A percentile compares a stretch with the other conserved stretches of the same genome.
These are phyloP conservation scores for Bertia moriformis DNA, from an alignment of 2,329 filamentous ascomycete species.

Conservation along the genomic window DNA sequence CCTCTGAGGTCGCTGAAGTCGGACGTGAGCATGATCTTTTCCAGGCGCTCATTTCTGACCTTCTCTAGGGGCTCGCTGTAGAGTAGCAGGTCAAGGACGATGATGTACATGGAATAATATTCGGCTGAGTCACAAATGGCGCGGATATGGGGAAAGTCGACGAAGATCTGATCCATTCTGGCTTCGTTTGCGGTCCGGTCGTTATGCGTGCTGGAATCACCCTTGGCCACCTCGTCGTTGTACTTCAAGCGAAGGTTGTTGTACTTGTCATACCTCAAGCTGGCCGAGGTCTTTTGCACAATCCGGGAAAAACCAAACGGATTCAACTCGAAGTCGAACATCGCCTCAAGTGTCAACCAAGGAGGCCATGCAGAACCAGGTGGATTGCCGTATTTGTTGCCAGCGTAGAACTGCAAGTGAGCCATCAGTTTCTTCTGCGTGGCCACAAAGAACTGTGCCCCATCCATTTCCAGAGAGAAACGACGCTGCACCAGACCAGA, in stretches of 20 bases:
- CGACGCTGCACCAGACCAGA: slow-evolving; percentile 60
- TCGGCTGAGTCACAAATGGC: slow-evolving; percentile 95
- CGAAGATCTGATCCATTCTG: background rate
- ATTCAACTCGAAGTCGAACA: slow-evolving; percentile 61
- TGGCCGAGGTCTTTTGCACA: slow-evolving; percentile 60
- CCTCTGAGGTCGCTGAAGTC: slow-evolving; percentile 95
- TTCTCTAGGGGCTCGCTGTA: slow-evolving; percentile 96
- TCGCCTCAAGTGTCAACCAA: slow-evolving; percentile 66
- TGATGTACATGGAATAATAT: slow-evolving; percentile 97
- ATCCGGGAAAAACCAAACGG: slow-evolving; percentile 63
- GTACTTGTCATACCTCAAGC: slow-evolving; percentile 61
- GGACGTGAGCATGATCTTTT: slow-evolving; percentile 97
- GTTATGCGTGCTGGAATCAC: background rate
- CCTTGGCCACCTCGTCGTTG: slow-evolving; percentile 44
- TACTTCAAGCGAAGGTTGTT: slow-evolving; percentile 64
- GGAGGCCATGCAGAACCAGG: slow-evolving; percentile 59
- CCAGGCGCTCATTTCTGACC: slow-evolving; percentile 83
- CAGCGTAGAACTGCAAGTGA: slow-evolving; percentile 55
- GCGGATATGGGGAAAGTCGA: slow-evolving; percentile 31
- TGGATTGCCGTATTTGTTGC: slow-evolving; percentile 55
- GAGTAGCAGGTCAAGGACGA: slow-evolving; percentile 85
- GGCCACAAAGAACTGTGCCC: slow-evolving; percentile 62
- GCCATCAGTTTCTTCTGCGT: slow-evolving; percentile 54
- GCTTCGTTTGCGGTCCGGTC: background rate
- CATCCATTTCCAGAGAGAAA: slow-evolving; percentile 63